phyloP scores from a whole-genome alignment of 2,329 filamentous ascomycete genomes.

The Aspergillus spinulosporus region DNA sequence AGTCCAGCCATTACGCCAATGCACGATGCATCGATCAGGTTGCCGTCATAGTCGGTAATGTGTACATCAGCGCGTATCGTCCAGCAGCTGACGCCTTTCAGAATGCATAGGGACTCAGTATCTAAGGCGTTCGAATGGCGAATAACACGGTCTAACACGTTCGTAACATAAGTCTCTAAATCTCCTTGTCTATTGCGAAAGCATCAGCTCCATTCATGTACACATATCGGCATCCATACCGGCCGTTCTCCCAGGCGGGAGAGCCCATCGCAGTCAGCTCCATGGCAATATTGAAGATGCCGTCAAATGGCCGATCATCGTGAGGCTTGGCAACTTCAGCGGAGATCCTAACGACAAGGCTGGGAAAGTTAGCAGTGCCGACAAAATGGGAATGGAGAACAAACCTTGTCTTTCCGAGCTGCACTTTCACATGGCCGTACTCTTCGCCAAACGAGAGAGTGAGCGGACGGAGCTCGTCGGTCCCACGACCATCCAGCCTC shows the following conservation, averaged over 20 bases:
- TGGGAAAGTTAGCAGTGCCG: conserved; percentile 7
- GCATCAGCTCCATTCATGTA: neutral
- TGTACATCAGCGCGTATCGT: conserved; percentile 88
- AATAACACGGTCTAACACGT: conserved; percentile 89
- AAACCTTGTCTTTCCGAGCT: conserved; percentile 86
- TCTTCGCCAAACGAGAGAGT: conserved; percentile 83
- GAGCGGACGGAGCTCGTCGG: conserved; percentile 77
- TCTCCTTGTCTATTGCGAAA: conserved; percentile 64
- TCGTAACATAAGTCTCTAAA: conserved; percentile 79
- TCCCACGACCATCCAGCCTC: conserved; percentile 77
- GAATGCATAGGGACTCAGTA: conserved; percentile 91
- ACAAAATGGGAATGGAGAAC: conserved; percentile 15
- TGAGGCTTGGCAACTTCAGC: conserved; percentile 85
- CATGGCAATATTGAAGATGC: conserved; percentile 87
- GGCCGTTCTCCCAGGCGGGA: conserved; percentile 82
- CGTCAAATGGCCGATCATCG: conserved; percentile 88
- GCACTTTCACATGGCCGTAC: conserved; percentile 84
- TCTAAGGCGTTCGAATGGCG: conserved; percentile 89
- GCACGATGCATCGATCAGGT: conserved; percentile 81
- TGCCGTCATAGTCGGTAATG: conserved; percentile 86
- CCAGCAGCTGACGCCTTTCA: conserved; percentile 90
- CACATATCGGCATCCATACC: conserved; percentile 46
- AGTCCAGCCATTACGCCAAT: conserved; percentile 84
- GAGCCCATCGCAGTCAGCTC: conserved; percentile 92
- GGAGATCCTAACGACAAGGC: conserved; percentile 71